Percentiles rank a stretch among this genome's conserved stretches.
phyloP scores from a whole-genome alignment of 371 early-diverging fungal species.

The Rhizopus microsporus region DNA sequence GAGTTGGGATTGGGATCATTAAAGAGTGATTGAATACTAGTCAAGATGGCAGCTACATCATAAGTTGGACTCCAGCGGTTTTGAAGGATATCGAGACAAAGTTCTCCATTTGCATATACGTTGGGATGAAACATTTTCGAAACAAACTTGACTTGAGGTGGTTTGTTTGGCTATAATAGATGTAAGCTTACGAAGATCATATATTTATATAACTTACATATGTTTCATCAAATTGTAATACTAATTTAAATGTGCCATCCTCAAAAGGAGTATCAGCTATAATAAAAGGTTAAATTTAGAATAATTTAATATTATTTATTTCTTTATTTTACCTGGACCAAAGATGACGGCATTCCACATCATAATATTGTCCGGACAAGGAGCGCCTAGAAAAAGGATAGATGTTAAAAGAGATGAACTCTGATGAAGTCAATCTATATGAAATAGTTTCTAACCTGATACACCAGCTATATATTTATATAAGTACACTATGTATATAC shows the following conservation, averaged over 20 bases:
- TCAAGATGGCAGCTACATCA: slow-evolving; percentile 95
- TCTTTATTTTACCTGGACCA: slow-evolving; percentile 77
- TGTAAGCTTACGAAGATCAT: neutral
- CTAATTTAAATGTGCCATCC: slow-evolving; percentile 98
- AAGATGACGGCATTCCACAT: slow-evolving; percentile 98
- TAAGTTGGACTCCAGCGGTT: slow-evolving; percentile 98
- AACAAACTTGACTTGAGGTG: slow-evolving; percentile 97
- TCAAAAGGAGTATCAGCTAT: slow-evolving; percentile 98
- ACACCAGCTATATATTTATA: slow-evolving; percentile 41
- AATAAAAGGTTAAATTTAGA: slow-evolving; percentile 10
- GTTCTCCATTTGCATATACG: slow-evolving; percentile 97
- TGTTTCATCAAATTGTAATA: slow-evolving; percentile 95
- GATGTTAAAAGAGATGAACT: neutral
- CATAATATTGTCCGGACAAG: slow-evolving; percentile 94
- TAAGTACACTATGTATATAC: neutral
- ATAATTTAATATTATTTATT: neutral
- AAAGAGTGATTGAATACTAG: slow-evolving; percentile 96
- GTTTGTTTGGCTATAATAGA: slow-evolving; percentile 84
- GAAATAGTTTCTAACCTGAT: slow-evolving; percentile 33
- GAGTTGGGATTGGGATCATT: slow-evolving; percentile 98
- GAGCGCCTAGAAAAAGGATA: slow-evolving; percentile 76
- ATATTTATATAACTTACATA: slow-evolving; percentile 57
- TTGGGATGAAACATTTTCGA: slow-evolving; percentile 99
- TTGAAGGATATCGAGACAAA: slow-evolving; percentile 98
- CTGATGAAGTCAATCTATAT: neutral